These are phyloP conservation scores for Penicillium waksmanii DNA, from an alignment of 495 filamentous ascomycete genomes.

Conservation along the genomic window DNA sequence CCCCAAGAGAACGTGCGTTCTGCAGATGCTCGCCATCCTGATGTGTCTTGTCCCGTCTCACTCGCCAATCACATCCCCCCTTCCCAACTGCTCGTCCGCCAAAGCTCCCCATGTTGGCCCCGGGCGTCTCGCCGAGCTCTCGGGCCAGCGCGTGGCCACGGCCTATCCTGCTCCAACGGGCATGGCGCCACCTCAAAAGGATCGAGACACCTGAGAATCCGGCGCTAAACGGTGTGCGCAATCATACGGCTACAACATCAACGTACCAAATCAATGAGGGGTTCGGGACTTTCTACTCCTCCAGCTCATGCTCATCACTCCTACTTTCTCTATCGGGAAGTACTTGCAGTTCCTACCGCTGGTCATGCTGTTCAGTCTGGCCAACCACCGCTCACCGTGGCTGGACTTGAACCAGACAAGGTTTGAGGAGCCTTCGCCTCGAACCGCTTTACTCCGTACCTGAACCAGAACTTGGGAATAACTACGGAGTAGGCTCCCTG, in stretches of 20 bases:
- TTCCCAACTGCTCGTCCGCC: conserved; percentile 16
- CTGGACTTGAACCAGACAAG: background rate
- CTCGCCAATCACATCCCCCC: background rate
- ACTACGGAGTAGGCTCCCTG: background rate
- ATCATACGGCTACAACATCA: conserved; percentile 11
- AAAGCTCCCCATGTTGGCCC: conserved; percentile 10
- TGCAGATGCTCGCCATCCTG: background rate
- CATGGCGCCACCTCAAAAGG: conserved; percentile 13
- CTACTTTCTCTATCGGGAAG: background rate
- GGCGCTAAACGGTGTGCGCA: conserved; percentile 12
- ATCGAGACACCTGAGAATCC: conserved; percentile 2
- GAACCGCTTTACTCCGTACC: background rate
- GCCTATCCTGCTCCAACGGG: conserved; percentile 23
- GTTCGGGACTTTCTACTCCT: background rate
- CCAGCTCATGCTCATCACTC: background rate
- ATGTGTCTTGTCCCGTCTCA: conserved; percentile 1
- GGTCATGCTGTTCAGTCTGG: background rate
- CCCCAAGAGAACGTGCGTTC: background rate
- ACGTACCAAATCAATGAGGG: conserved; percentile 17
- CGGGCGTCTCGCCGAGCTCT: conserved; percentile 22
- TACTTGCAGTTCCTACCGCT: conserved; percentile 2
- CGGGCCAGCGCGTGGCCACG: conserved; percentile 29
- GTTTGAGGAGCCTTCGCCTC: background rate
- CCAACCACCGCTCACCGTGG: conserved; percentile 3
- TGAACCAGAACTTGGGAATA: background rate